Conservation (phyloP, 2,329 filamentous ascomycete species). For the Cytospora piceicola region DNA sequence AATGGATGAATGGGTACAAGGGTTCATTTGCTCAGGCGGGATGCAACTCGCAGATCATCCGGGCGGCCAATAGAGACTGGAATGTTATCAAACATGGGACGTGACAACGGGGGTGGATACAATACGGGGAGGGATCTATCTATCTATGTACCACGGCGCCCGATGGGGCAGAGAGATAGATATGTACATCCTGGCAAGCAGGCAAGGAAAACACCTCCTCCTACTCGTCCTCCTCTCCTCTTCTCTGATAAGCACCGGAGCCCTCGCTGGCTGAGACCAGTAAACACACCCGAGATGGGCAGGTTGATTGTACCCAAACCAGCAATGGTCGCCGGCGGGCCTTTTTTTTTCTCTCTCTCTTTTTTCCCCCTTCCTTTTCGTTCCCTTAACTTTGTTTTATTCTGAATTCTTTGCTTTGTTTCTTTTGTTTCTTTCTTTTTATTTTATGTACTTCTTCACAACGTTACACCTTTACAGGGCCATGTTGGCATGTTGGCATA, state of each 20-base stretch:
- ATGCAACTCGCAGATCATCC: neutral
- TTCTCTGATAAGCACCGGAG: neutral
- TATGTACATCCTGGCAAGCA: too few relatives aligned
- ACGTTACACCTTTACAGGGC: too few relatives aligned
- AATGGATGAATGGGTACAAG: too few relatives aligned
- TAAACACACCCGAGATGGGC: neutral
- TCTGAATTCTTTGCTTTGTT: too few relatives aligned
- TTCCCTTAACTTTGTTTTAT: too few relatives aligned
- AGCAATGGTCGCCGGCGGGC: neutral
- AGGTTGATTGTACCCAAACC: neutral
- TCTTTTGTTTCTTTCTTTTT: too few relatives aligned
- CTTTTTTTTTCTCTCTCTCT: too few relatives aligned
- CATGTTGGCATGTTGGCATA: too few relatives aligned
- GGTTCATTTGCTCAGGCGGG: neutral
- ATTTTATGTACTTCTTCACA: too few relatives aligned
- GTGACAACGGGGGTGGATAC: neutral
- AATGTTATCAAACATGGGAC: constrained; percentile 1
- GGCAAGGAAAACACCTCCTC: neutral
- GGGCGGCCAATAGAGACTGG: neutral
- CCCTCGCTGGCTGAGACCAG: neutral
- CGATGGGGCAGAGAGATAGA: neutral
- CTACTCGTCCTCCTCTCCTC: too few relatives aligned
- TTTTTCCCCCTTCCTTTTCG: too few relatives aligned
- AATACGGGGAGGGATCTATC: too few relatives aligned
- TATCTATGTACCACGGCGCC: neutral